Base-by-base conservation (phyloP, 2,329 filamentous ascomycete genomes). In the Akanthomyces dipterigenus region DNA sequence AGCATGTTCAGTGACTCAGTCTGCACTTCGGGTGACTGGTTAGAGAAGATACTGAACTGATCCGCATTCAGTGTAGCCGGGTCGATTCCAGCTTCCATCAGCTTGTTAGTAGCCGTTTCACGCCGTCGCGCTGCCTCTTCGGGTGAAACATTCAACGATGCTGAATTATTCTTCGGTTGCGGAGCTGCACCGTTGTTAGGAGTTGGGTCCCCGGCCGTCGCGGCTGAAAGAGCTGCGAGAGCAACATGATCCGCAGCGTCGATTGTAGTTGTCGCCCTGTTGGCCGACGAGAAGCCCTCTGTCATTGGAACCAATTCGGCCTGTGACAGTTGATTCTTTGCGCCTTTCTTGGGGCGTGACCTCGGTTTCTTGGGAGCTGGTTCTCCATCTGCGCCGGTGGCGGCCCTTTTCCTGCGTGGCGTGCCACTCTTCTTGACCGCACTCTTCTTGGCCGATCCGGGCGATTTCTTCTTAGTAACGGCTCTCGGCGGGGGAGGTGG, bases 11-110 rank as follows among this genome's bases (percentile, higher is more conserved):
- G 70, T 0, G 83, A 86, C 58, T 82, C 77, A 57, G 74, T 72
- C 64, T 86, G 83, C 6, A 85, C 70, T 3, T 79, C 76, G 0
- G 82, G 82, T 0, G 82, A 78, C 69, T 86, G 83, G 60, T 86
- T 86, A 9, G 82, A 76, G 65, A 86, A 84, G 18, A 85, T 86
- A 65, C 74, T 79, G 63, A 86, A 83, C 66, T 86, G 83, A 50
- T 85, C 82, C 4, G 70, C 64, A 0, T 80, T 82, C 11, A 86
- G 71, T 0, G 81, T 80, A 2, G 73, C 71, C 1, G 81, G 82
- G 42, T 83, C 77, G n/a, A 86, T 76, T 5, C 74, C 76, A n/a
- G 72, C 76, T 1, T 75, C 74, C 2, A 51, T 70, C 5, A 86
- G 75, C 34, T 84, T 72, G 26, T 73, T 71, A n/a, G 75, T 74